Base-by-base conservation (phyloP, 805 yeast genomes). In the Yarrowia sp. region DNA sequence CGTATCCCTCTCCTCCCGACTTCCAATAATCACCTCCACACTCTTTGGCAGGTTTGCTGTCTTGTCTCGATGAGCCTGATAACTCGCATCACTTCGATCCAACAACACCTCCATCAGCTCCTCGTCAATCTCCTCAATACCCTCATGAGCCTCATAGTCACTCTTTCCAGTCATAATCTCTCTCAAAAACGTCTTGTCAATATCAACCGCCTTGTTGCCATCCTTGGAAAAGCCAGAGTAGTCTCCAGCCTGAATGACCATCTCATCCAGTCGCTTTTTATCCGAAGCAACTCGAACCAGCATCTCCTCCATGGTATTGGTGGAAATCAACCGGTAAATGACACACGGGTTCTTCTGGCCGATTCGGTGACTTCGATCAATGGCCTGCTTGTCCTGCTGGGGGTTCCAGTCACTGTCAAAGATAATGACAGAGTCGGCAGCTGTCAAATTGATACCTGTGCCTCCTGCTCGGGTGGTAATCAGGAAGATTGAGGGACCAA, bases 321-420 rank as follows among this genome's bases (percentile, higher is more conserved):
- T 82, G 10, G 90, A 82, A 17, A 92, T 86, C 24, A 95, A 80
- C 67, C 98, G 81, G 72, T 87, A 90, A 0, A 93, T 83, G 22
- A 90, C 80, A 4, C 92, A 96, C 1, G 97, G 97, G 64, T 83
- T 85, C 0, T 78, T 81, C 74, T 93, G 99, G 0, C 98, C 98
- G 64, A 95, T 90, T 71, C 99, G 80, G 73, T 93, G 98, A 12
- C 89, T 96, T 64, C 99, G 81, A 71, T 92, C 98, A 85, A 93
- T 93, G 0, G 98, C 98, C 74, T 93, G 99, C 59, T 92, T 78
- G 75, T 93, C 98, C 67, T 91, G 96, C 72, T 93, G 98, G 0
- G 98, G 99, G 71, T 93, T 93, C 97, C 98, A 93, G 72, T 93
- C 99, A 65, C 91, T 88, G 71, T 93, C 99, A 72, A 90, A 92